These are phyloP conservation scores for Pyrrhoderma lamaoense DNA, from an alignment of 1,284 basidiomycete genomes.

Conservation along the genomic window DNA sequence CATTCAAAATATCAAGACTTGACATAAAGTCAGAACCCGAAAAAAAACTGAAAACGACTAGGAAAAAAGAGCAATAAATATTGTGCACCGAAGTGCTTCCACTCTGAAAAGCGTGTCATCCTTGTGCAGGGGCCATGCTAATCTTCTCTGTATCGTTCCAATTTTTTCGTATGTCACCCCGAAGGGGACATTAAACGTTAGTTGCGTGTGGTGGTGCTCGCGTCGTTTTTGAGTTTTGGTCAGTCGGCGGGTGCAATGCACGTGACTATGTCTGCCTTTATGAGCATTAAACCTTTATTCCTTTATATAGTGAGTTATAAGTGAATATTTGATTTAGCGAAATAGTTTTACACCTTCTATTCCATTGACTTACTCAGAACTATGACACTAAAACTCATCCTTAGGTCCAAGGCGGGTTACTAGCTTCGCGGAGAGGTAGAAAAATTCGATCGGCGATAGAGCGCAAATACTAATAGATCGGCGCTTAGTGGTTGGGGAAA, in stretches of 20 bases:
- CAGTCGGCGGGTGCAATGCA: conserved; percentile 11
- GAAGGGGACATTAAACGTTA: conserved; percentile 17
- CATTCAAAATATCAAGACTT: too few relatives aligned
- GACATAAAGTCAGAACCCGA: too few relatives aligned
- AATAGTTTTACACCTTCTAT: too few relatives aligned
- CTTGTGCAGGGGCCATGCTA: conserved; percentile 22
- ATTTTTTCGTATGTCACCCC: conserved; percentile 21
- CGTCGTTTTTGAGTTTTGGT: conserved; percentile 15
- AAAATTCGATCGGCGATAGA: background rate
- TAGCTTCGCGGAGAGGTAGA: background rate
- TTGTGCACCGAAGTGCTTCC: conserved; percentile 21
- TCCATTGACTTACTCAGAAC: too few relatives aligned
- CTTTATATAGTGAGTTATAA: too few relatives aligned
- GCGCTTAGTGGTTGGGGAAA: background rate
- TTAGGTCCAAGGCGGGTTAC: background rate
- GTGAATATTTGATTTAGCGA: too few relatives aligned
- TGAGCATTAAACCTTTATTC: too few relatives aligned
- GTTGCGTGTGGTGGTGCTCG: background rate
- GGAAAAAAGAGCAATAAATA: conserved; percentile 17
- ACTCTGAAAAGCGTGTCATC: conserved; percentile 22
- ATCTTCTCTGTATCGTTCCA: conserved; percentile 22
- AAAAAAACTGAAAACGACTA: background rate
- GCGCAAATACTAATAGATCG: background rate
- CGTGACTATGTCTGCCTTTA: too few relatives aligned
- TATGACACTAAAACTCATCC: too few relatives aligned